Conservation (phyloP, 345 rosid species). For the Schrenkiella parvula region DNA sequence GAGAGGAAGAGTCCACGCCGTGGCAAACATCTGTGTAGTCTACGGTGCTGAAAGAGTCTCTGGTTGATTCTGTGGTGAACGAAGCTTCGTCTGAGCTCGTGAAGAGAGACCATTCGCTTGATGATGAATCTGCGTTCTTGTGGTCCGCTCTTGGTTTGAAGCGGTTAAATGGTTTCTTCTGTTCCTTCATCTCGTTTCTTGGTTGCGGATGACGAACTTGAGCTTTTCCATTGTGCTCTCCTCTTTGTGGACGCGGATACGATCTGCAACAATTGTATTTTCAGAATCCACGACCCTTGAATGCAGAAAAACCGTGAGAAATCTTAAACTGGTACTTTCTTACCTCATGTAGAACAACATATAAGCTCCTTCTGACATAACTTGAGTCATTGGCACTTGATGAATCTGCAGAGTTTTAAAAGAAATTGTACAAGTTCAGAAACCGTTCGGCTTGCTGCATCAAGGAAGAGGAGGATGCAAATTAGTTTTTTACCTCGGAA, state of each 20-base stretch:
- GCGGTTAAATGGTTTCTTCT: constrained; percentile 36
- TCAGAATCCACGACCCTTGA: not conserved
- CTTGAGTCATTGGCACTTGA: constrained; percentile 70
- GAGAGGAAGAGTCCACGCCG: constrained; percentile 39
- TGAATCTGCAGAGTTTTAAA: constrained; percentile 45
- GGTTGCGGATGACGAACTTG: constrained; percentile 29
- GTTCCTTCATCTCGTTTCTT: constrained; percentile 40
- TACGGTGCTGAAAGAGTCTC: constrained; percentile 77
- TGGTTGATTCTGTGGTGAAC: constrained; percentile 80
- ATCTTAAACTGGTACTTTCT: not conserved
- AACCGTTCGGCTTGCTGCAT: not conserved
- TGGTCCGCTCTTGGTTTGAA: constrained; percentile 26
- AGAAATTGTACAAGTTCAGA: not conserved
- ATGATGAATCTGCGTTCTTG: constrained; percentile 49
- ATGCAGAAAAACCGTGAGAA: not conserved
- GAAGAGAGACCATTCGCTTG: constrained; percentile 83
- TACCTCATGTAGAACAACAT: constrained; percentile 87
- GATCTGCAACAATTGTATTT: constrained; percentile 38
- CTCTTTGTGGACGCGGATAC: constrained; percentile 57
- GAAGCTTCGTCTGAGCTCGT: constrained; percentile 93
- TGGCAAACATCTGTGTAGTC: constrained; percentile 60
- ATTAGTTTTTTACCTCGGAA: constrained; percentile 47
- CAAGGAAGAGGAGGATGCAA: not conserved
- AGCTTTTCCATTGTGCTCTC: constrained; percentile 34
- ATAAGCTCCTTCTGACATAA: constrained; percentile 94